Conservation (phyloP, 2,329 filamentous ascomycete genomes). For the Colletotrichum higginsianum region DNA sequence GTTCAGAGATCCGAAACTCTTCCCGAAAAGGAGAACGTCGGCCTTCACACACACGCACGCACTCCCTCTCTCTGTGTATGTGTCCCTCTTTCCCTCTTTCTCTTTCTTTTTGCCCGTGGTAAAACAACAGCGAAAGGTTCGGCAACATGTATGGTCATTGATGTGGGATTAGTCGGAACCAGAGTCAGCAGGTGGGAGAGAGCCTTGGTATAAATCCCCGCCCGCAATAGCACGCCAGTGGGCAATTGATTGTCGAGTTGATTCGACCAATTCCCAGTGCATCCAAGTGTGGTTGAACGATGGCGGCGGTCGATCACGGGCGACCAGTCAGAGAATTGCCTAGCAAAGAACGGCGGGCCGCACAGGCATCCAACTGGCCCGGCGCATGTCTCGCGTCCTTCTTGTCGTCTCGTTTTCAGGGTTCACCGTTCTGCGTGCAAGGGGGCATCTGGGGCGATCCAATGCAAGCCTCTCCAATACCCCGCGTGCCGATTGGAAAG, state of each 20-base stretch:
- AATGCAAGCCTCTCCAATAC: conserved; percentile 42
- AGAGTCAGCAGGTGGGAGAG: conserved; percentile 20
- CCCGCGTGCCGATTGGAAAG: conserved; percentile 42
- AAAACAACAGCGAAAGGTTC: conserved; percentile 15
- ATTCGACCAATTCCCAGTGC: conserved; percentile 14
- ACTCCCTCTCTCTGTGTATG: no score
- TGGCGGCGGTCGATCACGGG: conserved; percentile 33
- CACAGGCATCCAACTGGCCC: conserved; percentile 40
- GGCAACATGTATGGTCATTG: neutral
- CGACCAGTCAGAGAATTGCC: conserved; percentile 39
- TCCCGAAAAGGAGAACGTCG: conserved; percentile 23
- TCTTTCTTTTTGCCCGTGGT: conserved; percentile 7
- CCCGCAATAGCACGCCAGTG: conserved; percentile 23
- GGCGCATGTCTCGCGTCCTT: conserved; percentile 39
- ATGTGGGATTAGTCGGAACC: conserved; percentile 11
- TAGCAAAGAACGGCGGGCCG: conserved; percentile 36
- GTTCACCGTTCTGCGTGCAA: conserved; percentile 41
- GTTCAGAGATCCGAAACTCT: conserved; percentile 4
- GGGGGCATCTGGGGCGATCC: conserved; percentile 40
- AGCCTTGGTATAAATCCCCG: conserved; percentile 22
- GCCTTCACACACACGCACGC: conserved; percentile 6
- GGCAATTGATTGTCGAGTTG: conserved; percentile 13
- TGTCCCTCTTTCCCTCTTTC: neutral
- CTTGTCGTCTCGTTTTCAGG: conserved; percentile 42
- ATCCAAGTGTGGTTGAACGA: conserved; percentile 37